phyloP scores from a whole-genome alignment of 768 basidiomycete genomes.

The Pisolithus microcarpus region DNA sequence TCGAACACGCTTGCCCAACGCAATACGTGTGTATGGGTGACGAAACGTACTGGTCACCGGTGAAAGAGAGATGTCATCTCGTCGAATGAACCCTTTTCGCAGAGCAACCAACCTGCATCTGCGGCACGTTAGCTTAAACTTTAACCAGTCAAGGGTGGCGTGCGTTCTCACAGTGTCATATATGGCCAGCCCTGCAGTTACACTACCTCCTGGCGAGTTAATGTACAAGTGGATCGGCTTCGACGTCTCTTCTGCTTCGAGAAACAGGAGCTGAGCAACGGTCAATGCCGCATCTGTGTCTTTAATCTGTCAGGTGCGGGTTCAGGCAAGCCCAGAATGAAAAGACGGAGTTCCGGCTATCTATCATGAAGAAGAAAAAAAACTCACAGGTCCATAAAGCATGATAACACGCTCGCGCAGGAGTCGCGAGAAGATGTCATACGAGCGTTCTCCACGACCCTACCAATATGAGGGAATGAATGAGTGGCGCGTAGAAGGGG shows the following conservation, averaged over 20 bases:
- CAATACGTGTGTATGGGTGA: conserved; percentile 96
- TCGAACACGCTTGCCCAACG: conserved; percentile 89
- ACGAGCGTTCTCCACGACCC: conserved; percentile 84
- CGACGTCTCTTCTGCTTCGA: conserved; percentile 91
- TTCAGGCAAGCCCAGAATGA: conserved; percentile 6
- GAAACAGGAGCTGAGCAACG: conserved; percentile 88
- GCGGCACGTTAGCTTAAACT: conserved; percentile 16
- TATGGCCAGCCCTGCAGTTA: conserved; percentile 92
- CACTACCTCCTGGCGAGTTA: conserved; percentile 93
- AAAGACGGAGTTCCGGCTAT: conserved; percentile 1
- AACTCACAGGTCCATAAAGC: conserved; percentile 81
- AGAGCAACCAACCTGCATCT: conserved; percentile 61
- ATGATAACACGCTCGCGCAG: conserved; percentile 92
- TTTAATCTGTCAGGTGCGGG: conserved; percentile 52
- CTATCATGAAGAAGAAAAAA: neutral
- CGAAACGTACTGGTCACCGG: conserved; percentile 65
- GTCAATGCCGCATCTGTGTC: conserved; percentile 84
- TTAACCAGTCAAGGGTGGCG: conserved; percentile 2
- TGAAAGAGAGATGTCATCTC: conserved; percentile 14
- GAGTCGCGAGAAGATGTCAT: conserved; percentile 94
- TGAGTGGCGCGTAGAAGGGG: conserved; percentile 4
- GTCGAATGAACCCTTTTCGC: neutral
- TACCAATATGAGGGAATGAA: conserved; percentile 19
- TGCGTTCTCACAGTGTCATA: conserved; percentile 79
- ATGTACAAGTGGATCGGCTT: conserved; percentile 97